Conservation (phyloP, 2,329 filamentous ascomycete species). For the Apiospora hydei region DNA sequence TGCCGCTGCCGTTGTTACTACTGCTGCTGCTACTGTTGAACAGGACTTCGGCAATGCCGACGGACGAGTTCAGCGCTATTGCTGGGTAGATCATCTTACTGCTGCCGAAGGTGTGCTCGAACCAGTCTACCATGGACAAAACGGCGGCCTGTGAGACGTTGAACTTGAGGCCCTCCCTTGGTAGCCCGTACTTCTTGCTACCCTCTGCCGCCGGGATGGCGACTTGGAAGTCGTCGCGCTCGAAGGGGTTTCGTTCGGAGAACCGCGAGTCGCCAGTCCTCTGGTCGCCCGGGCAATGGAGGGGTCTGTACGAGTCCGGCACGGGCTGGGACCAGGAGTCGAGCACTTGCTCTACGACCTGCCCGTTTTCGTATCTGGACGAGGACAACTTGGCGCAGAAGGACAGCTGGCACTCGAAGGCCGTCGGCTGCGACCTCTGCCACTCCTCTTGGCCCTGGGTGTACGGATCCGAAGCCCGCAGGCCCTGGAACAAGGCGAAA, state of each 20-base stretch:
- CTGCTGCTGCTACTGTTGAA: too few species aligned
- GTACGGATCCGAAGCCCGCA: not conserved
- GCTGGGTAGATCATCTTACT: not conserved
- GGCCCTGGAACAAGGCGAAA: not conserved
- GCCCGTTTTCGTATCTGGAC: not conserved
- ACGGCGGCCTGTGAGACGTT: constrained; percentile 18
- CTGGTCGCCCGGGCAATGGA: too few species aligned
- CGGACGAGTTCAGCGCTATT: not conserved
- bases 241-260: too few species aligned
- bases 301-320: not conserved
- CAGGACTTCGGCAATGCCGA: not conserved
- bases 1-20: too few species aligned
- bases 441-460: not conserved
- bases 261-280: too few species aligned
- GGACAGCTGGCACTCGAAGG: not conserved
- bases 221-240: constrained; percentile 6
- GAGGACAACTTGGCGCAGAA: not conserved
- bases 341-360: not conserved
- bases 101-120: not conserved
- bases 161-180: not conserved
- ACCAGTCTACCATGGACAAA: not conserved
- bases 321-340: not conserved
- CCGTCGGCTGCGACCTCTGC: not conserved
- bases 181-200: not conserved
- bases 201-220: not conserved